Evolutionary conservation across 495 filamentous ascomycete genomes (phyloP), one percentile per base, ranked within the genome.

Genomic region (Aspergillus sclerotioniger): DNA sequence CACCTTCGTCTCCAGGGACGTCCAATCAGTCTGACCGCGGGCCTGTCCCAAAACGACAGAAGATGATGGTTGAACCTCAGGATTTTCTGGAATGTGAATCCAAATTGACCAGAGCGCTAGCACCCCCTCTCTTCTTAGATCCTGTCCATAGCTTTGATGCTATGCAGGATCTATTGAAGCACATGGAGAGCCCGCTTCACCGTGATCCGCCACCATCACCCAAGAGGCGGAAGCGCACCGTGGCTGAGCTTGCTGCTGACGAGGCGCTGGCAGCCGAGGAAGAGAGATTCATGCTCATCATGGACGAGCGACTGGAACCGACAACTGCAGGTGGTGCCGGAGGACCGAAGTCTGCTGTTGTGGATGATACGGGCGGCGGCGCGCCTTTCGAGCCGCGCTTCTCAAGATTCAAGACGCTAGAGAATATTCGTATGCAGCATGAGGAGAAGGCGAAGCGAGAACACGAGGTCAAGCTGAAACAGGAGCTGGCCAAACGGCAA

Each of bases 201-300:
- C 80, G 80, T 13, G 80, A 87, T 53, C 79, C 84, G 31, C 86
- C 90, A 31, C 93, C 95, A 1, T 80, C 87, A 51, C 92, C 91
- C 15, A 97, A 96, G 77, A 84, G 85, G 21, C 82, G 95, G 56
- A 98, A 99, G 80, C 83, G 93, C 56, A 99, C 94, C 0, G 87
- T 92, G 10, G 94, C 95, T 6, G 92, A 99, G 64, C 81, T 97
- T 70, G 93, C 89, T 31, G 92, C 92, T 3, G 94, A 98, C 67
- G 92, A 98, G 68, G 92, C 94, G 0, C 76, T 90, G 57, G 91
- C 91, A 6, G 92, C 91, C 10, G 87, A 94, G 46, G 87, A 91
- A 67, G 91, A 97, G 68, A 80, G 90, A 28, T 92, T 91, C 62
- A 92, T 98, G 88, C 90, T 98, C 35, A 87, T 90, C 48, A 86